Evolutionary conservation across 306 rosid genomes (phyloP).

Genomic region (Carpinus fangiana): DNA sequence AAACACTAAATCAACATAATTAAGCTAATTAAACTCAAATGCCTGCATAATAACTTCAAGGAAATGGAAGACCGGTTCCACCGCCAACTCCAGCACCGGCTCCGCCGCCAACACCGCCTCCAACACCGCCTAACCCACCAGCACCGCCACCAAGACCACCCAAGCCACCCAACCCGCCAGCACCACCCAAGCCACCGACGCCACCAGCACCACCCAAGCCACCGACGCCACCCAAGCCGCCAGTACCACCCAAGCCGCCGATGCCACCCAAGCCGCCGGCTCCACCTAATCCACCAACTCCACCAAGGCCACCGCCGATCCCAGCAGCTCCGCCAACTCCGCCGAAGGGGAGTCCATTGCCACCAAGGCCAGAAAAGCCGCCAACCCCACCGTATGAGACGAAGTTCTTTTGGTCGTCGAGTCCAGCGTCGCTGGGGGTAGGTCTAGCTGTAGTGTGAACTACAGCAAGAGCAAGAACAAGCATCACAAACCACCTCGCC

Average conservation of each 20-base stretch:
- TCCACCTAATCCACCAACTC: constrained; percentile 39
- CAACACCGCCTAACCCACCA: background rate
- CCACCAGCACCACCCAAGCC: constrained; percentile 27
- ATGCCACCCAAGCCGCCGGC: constrained; percentile 31
- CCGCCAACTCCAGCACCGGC: background rate
- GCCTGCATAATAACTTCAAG: background rate
- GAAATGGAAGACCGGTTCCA: background rate
- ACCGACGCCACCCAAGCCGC: constrained; percentile 32
- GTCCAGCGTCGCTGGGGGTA: constrained; percentile 45
- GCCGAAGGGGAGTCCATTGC: constrained; percentile 57
- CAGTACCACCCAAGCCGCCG: constrained; percentile 38
- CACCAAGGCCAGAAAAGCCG: constrained; percentile 60
- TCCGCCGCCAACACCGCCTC: background rate
- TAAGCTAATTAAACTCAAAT: background rate
- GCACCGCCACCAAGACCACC: constrained; percentile 21
- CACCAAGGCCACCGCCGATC: constrained; percentile 32
- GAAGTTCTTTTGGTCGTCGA: constrained; percentile 76
- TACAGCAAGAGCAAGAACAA: constrained; percentile 55
- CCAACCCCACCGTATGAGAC: constrained; percentile 55
- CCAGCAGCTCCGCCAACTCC: constrained; percentile 53
- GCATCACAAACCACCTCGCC: constrained; percentile 45
- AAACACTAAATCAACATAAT: background rate
- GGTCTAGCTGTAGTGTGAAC: constrained; percentile 47
- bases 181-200: no score
- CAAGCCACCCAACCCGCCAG: constrained; percentile 9